Conservation (phyloP, 2,329 filamentous ascomycete species). For the Aspergillus cejpii region DNA sequence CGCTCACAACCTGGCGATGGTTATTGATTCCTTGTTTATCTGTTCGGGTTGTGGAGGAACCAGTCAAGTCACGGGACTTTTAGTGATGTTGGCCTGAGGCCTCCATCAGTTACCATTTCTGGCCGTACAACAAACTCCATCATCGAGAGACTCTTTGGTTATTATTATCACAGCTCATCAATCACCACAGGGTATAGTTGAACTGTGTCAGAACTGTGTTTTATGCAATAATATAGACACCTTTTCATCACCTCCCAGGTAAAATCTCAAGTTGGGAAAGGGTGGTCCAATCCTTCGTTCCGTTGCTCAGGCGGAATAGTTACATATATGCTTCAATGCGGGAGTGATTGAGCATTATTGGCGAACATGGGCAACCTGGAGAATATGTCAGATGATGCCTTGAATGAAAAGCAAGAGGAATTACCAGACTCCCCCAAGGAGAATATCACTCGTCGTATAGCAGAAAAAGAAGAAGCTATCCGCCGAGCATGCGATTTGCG, state of each 20-base stretch:
- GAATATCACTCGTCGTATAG: slow-evolving; percentile 5
- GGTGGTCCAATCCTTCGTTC: no score
- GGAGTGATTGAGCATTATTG: no score
- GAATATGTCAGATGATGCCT: neutral
- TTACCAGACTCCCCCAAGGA: slow-evolving; percentile 2
- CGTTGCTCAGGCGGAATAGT: no score
- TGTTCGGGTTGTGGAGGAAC: slow-evolving; percentile 9
- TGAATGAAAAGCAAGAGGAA: slow-evolving; percentile 5
- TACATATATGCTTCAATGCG: no score
- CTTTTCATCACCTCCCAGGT: no score
- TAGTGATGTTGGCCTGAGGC: slow-evolving; percentile 13
- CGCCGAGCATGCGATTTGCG: slow-evolving; percentile 54
- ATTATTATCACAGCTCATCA: no score
- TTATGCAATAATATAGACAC: no score
- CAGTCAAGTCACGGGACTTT: slow-evolving; percentile 12
- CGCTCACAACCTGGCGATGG: neutral
- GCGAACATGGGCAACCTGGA: neutral
- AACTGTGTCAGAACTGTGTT: no score
- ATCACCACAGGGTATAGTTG: no score
- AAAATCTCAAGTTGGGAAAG: no score
- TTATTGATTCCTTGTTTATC: slow-evolving; percentile 1
- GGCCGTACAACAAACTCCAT: neutral
- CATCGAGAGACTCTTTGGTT: neutral
- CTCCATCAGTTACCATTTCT: neutral
- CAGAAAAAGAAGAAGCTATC: slow-evolving; percentile 45